Conservation (phyloP, 2,329 filamentous ascomycete species). For the Camillea tinctor region DNA sequence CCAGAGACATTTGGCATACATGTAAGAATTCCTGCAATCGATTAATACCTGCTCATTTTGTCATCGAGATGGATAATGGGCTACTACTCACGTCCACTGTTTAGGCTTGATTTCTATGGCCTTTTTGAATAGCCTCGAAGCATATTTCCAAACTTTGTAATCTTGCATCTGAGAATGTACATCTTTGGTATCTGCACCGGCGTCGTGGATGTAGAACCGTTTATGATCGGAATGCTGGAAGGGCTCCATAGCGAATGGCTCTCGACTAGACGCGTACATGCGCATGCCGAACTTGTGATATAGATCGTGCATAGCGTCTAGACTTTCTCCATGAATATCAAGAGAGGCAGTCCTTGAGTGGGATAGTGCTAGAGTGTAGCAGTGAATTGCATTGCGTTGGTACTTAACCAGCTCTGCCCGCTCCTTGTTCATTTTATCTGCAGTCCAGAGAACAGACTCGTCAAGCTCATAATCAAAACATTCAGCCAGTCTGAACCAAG, state of each 20-base stretch:
- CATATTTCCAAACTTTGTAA: constrained; percentile 62
- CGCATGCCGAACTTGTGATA: constrained; percentile 62
- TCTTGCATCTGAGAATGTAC: constrained; percentile 56
- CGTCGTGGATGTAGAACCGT: constrained; percentile 53
- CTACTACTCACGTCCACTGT: constrained; percentile 55
- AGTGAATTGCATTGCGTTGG: constrained; percentile 80
- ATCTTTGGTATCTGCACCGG: constrained; percentile 49
- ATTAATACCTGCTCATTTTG: constrained; percentile 23
- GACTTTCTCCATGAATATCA: constrained; percentile 41
- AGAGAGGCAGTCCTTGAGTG: constrained; percentile 49
- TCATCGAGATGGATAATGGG: not conserved
- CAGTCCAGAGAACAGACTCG: constrained; percentile 82
- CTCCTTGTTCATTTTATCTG: constrained; percentile 87
- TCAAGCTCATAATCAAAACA: constrained; percentile 86
- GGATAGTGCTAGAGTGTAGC: constrained; percentile 63
- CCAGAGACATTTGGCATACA: constrained; percentile 63
- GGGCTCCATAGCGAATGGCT: constrained; percentile 62
- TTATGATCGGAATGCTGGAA: constrained; percentile 57
- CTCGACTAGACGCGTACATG: constrained; percentile 60
- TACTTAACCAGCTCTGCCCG: constrained; percentile 70
- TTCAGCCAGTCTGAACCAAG: constrained; percentile 85
- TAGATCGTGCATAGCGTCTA: constrained; percentile 54
- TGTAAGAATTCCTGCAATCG: constrained; percentile 50
- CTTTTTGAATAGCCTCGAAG: constrained; percentile 54
- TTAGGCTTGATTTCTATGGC: constrained; percentile 53